These are phyloP conservation scores for Solanum bulbocastanum DNA, from an alignment of 257 asterid species.

Conservation along the genomic window DNA sequence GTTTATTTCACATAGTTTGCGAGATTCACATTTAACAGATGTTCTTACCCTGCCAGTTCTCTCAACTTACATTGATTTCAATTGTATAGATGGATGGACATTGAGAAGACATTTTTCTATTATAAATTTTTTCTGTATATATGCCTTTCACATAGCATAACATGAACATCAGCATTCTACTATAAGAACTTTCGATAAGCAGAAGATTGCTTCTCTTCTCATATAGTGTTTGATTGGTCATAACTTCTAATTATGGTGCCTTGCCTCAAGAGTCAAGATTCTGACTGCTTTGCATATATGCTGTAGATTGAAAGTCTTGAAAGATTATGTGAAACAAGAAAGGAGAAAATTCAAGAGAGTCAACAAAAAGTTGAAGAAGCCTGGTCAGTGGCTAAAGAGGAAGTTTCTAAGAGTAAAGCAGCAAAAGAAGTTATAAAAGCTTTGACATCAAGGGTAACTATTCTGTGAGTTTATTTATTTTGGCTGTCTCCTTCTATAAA, in stretches of 20 bases:
- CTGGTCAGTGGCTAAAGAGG: conserved; percentile 41
- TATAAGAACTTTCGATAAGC: background rate
- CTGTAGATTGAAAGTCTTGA: conserved; percentile 28
- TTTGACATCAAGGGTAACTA: conserved; percentile 33
- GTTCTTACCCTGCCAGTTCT: background rate
- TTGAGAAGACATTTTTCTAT: background rate
- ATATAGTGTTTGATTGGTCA: background rate
- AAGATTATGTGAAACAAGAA: conserved; percentile 22
- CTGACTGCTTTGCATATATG: background rate
- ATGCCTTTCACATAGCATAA: background rate
- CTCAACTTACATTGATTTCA: background rate
- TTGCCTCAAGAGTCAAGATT: background rate
- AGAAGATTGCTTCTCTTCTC: background rate
- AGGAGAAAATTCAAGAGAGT: conserved; percentile 30
- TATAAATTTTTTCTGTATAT: background rate
- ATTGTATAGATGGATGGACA: background rate
- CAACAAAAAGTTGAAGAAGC: conserved; percentile 26
- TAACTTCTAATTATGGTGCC: background rate
- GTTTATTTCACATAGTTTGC: background rate
- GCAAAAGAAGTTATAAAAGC: conserved; percentile 43
- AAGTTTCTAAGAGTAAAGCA: conserved; percentile 38
- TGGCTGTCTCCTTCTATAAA: background rate
- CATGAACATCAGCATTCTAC: background rate
- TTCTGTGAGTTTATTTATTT: background rate
- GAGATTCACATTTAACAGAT: background rate